These are phyloP conservation scores for Trichocomaceae sp. DNA, from an alignment of 2,329 filamentous ascomycete genomes.

Conservation along the genomic window DNA sequence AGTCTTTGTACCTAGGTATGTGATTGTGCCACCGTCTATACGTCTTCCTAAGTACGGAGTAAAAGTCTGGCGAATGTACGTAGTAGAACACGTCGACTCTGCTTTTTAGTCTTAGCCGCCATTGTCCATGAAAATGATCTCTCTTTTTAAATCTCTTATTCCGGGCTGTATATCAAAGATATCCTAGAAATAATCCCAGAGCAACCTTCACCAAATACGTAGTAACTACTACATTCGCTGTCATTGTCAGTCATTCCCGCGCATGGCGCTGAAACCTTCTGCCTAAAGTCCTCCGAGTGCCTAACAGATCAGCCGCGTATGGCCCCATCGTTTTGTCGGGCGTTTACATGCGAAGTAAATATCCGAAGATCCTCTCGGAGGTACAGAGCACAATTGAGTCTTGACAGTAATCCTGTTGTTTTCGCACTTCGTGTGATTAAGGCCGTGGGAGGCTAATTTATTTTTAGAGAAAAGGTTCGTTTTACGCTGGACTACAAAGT, in stretches of 20 bases:
- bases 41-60: no score
- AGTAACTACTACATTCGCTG: neutral
- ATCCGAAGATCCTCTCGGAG: neutral
- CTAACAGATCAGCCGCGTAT: constrained; percentile 5
- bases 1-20: neutral
- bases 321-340: neutral
- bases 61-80: no score
- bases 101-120: neutral
- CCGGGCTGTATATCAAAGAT: neutral
- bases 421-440: no score
- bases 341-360: neutral
- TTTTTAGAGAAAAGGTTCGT: neutral
- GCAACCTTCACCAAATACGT: neutral
- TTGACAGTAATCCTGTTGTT: no score
- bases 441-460: neutral
- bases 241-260: neutral
- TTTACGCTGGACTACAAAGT: no score
- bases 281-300: neutral
- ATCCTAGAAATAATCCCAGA: neutral
- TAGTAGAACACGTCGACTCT: no score
- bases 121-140: neutral
- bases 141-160: neutral
- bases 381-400: neutral
- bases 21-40: neutral
- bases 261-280: neutral